Conservation (phyloP, 768 basidiomycete species). For the Leucosporidium yakuticum region DNA sequence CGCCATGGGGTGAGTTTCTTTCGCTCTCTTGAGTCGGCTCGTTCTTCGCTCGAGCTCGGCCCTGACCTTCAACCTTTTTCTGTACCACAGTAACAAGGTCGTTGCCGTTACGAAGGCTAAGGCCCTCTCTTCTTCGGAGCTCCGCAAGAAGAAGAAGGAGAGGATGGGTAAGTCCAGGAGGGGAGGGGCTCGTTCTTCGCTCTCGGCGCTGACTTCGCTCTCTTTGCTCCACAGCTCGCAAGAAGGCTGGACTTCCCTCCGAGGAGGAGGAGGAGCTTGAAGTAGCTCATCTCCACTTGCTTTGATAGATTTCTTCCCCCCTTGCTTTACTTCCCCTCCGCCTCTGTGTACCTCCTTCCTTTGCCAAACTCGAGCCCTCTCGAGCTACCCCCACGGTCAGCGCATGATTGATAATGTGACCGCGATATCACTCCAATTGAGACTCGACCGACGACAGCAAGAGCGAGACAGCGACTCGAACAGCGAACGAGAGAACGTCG, state of each 20-base stretch:
- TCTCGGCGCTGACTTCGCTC: no score
- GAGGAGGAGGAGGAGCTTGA: conserved; percentile 13
- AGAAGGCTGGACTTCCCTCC: conserved; percentile 6
- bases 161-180: conserved; percentile 56
- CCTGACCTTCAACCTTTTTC: no score
- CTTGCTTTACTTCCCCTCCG: background rate
- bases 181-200: no score
- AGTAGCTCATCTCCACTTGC: background rate
- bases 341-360: background rate
- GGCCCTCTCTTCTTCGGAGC: conserved; percentile 57
- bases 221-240: background rate
- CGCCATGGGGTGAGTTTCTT: conserved; percentile 47
- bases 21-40: background rate
- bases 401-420: no score
- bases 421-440: no score
- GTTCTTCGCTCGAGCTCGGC: no score
- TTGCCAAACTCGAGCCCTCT: no score
- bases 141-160: conserved; percentile 93
- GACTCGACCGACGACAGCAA: no score
- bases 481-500: no score
- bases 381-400: no score
- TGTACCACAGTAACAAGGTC: conserved; percentile 27
- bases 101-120: conserved; percentile 36
- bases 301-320: background rate
- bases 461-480: no score